phyloP scores from a whole-genome alignment of 2,329 filamentous ascomycete species.

The Aspergillus neoniger region DNA sequence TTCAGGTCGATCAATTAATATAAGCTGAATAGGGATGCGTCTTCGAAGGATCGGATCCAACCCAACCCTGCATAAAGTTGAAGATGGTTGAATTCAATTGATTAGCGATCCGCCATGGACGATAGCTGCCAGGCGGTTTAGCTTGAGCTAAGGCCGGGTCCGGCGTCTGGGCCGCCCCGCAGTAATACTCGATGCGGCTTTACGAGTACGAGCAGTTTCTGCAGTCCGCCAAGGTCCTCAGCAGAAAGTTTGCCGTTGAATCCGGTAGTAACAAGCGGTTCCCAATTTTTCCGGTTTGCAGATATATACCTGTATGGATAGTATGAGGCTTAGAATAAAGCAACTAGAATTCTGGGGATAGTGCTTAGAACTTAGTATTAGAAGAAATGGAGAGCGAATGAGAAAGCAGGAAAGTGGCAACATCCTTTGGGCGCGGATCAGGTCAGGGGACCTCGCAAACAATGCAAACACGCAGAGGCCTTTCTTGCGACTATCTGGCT shows the following conservation, averaged over 20 bases:
- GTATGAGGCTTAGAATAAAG: too few relatives aligned
- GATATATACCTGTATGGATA: too few relatives aligned
- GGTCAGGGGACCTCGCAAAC: slow-evolving; percentile 22
- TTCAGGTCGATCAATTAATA: neutral
- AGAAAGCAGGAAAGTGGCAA: neutral
- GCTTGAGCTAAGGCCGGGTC: slow-evolving; percentile 11
- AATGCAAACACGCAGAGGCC: slow-evolving; percentile 24
- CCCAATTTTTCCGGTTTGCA: neutral
- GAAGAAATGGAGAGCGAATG: neutral
- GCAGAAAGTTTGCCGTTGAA: neutral
- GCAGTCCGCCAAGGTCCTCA: neutral
- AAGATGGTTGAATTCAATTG: neutral
- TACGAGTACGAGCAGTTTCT: slow-evolving; percentile 1
- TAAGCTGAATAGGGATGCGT: neutral
- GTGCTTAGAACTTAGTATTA: too few relatives aligned
- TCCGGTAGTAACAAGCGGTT: neutral
- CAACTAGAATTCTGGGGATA: too few relatives aligned
- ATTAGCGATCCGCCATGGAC: neutral
- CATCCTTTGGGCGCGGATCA: neutral
- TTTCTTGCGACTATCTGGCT: neutral
- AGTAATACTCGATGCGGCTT: neutral
- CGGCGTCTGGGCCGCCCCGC: slow-evolving; percentile 19
- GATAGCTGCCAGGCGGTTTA: slow-evolving; percentile 4
- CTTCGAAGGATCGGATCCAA: neutral
- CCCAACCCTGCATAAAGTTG: neutral